Evolutionary conservation across 148 eudicot species (phyloP), one percentile per base, ranked within the genome.

Genomic region (Rhododendron molle): DNA sequence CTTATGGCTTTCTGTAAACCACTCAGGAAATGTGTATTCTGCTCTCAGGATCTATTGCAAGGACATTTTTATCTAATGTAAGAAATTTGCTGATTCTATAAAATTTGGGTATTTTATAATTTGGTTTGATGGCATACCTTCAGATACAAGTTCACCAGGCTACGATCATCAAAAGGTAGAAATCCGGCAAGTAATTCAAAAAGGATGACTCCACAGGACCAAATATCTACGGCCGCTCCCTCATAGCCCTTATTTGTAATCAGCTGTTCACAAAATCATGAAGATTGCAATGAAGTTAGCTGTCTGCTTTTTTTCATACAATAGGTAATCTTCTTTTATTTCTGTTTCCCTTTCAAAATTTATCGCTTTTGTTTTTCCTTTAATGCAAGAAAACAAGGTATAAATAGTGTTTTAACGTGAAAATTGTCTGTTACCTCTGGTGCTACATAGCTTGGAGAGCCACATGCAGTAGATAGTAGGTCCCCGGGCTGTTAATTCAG

Each of bases 131-230:
- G 7, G 7, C 11, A 23, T 84, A 89, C 93, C 89, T 93, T 93
- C 62, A 73, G 90, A 85, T 93, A 93, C 90, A 93, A 80, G 80
- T 62, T 87, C 79, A 86, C 78, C 72, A 93, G 87, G 86, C 84
- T 92, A 83, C 11, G 86, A 78, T 93, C 95, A 69, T 85, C 86
- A 73, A 93, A 93, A 9, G 95, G 94, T 32, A 93, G 86, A 87
- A 65, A 77, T 26, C 95, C 95, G 50, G 94, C 92, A 67, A 92
- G 91, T 74, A 92, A 49, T 87, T 90, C 95, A 26, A 88, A 93
- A 69, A 93, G 89, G 74, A 93, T 89, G 40, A 93, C 93, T 85
- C 95, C 95, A 82, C 95, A 93, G n/a, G 95, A 88, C 95, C 95
- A 93, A 28, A 90, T 83, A 84, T 93, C 95, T 58, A 92, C 95